These are phyloP conservation scores for Sugiyamaella sp. DNA, from an alignment of 1,139 yeast genomes.

Conservation along the genomic window DNA sequence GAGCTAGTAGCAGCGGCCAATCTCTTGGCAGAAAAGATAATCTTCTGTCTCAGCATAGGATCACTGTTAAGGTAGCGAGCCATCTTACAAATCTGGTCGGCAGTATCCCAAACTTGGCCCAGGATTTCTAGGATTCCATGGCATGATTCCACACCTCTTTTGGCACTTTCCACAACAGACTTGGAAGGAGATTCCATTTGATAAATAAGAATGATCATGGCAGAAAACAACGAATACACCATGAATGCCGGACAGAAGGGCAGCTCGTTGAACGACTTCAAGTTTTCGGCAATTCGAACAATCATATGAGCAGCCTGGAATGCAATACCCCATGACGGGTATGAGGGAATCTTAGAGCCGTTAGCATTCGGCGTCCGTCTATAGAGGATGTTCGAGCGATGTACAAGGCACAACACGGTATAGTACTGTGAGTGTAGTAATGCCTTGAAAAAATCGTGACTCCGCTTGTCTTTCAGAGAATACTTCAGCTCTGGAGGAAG, in stretches of 20 bases:
- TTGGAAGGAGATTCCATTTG: constrained; percentile 66
- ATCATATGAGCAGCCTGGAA: constrained; percentile 86
- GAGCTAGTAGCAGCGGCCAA: constrained; percentile 20
- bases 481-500: constrained; percentile 69
- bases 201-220: constrained; percentile 72
- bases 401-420: constrained; percentile 69
- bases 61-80: constrained; percentile 39
- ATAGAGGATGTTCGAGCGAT: constrained; percentile 66
- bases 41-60: constrained; percentile 36
- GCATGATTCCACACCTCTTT: constrained; percentile 57
- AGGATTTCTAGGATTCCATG: constrained; percentile 56
- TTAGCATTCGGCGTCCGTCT: constrained; percentile 48
- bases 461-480: constrained; percentile 56
- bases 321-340: constrained; percentile 83
- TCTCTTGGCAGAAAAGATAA: constrained; percentile 36
- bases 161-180: constrained; percentile 62
- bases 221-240: constrained; percentile 59
- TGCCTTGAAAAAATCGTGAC: constrained; percentile 61
- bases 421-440: constrained; percentile 72
- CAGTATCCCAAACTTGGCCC: constrained; percentile 51
- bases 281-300: constrained; percentile 62
- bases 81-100: constrained; percentile 42
- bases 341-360: constrained; percentile 52
- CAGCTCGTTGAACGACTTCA: constrained; percentile 56
- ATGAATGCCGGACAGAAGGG: constrained; percentile 61